Percentiles rank a stretch among this genome's conserved stretches.
These are phyloP conservation scores for Globisporangium ultimum DNA, from an alignment of 352 stramenopile species.

Conservation along the genomic window DNA sequence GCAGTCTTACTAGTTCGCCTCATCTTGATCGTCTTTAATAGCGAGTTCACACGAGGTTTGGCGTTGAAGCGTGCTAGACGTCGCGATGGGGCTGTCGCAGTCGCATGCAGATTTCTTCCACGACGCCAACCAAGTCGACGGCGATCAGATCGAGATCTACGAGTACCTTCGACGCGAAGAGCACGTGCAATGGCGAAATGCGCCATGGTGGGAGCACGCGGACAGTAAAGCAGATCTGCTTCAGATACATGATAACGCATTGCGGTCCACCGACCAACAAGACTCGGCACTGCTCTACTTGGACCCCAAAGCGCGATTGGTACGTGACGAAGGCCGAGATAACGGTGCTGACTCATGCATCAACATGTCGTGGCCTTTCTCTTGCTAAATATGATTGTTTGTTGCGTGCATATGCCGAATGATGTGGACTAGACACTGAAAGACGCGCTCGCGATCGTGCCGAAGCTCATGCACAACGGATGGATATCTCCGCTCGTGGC, in stretches of 20 bases:
- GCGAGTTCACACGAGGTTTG: too few species aligned
- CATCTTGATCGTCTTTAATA: too few species aligned
- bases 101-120: conserved; percentile 52
- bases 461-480: conserved; percentile 52
- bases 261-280: conserved; percentile 3
- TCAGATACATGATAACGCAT: too few species aligned
- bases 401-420: too few species aligned
- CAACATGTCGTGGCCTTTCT: too few species aligned
- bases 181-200: conserved; percentile 32
- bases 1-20: too few species aligned
- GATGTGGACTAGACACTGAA: conserved; percentile 24
- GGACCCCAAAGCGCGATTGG: conserved; percentile 19
- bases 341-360: background rate
- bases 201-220: conserved; percentile 30
- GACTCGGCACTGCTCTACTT: conserved; percentile 1
- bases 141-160: conserved; percentile 39
- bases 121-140: conserved; percentile 21
- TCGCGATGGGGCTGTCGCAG: conserved; percentile 42
- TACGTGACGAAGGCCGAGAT: conserved; percentile 15
- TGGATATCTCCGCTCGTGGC: conserved; percentile 67
- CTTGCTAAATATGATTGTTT: too few species aligned
- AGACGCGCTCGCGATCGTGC: conserved; percentile 47
- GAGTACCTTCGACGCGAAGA: conserved; percentile 42
- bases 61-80: too few species aligned
- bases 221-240: background rate